Percentiles rank a stretch among this genome's conserved stretches.
These are phyloP conservation scores for Hygrocybe punicea DNA, from an alignment of 768 basidiomycete species.

Conservation along the genomic window DNA sequence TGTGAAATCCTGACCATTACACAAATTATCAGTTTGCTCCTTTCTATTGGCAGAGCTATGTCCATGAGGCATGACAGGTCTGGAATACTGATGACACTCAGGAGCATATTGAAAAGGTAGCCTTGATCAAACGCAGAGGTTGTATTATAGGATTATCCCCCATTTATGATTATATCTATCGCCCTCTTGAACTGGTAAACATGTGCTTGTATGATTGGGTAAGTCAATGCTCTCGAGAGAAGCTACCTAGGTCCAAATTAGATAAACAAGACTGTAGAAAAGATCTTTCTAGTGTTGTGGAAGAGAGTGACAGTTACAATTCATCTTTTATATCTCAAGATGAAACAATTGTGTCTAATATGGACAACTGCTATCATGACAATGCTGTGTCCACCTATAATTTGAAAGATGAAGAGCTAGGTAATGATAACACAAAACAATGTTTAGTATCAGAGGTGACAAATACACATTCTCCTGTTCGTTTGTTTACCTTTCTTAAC, in stretches of 20 bases:
- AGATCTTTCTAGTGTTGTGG: too few species aligned
- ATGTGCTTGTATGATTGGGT: slow-evolving; percentile 30
- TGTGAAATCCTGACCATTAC: slow-evolving; percentile 32
- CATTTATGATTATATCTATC: slow-evolving; percentile 26
- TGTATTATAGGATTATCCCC: slow-evolving; percentile 16
- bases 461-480: slow-evolving; percentile 30
- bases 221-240: slow-evolving; percentile 9
- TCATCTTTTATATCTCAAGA: slow-evolving; percentile 1
- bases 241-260: slow-evolving; percentile 2
- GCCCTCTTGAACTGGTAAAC: slow-evolving; percentile 18
- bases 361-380: too few species aligned
- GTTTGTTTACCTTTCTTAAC: slow-evolving; percentile 17
- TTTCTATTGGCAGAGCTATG: slow-evolving; percentile 10
- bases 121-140: slow-evolving; percentile 15
- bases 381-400: too few species aligned
- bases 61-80: slow-evolving; percentile 11
- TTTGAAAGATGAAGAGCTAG: too few species aligned
- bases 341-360: slow-evolving; percentile 19
- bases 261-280: not conserved
- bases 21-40: slow-evolving; percentile 27
- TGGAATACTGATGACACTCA: slow-evolving; percentile 12
- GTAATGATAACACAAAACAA: too few species aligned
- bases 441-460: too few species aligned
- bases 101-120: slow-evolving; percentile 16
- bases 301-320: not conserved